A percentile compares a stretch with the other conserved stretches of the same genome.
Evolutionary conservation across 1,139 yeast species (phyloP).

Genomic region (Nematodospora anomalae): DNA sequence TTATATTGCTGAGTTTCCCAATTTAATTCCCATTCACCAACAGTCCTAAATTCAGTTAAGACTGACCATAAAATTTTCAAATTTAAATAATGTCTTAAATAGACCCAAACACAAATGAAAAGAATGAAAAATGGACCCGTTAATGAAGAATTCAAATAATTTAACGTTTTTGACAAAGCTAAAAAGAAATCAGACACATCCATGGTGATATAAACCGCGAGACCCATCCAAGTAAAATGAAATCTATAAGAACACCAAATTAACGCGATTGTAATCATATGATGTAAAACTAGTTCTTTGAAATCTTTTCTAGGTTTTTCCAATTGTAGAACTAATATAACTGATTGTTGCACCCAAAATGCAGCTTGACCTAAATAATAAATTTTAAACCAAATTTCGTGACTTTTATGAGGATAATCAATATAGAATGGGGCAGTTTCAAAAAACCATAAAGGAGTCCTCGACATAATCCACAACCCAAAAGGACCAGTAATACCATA

Average conservation of each 20-base stretch:
- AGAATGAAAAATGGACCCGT: constrained; percentile 66
- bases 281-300: constrained; percentile 88
- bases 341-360: constrained; percentile 95
- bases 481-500: constrained; percentile 80
- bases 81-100: constrained; percentile 84
- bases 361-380: constrained; percentile 93
- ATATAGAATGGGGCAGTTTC: constrained; percentile 78
- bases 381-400: constrained; percentile 67
- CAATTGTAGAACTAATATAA: constrained; percentile 74
- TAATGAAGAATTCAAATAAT: constrained; percentile 69
- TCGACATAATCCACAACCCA: constrained; percentile 86
- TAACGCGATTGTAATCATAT: constrained; percentile 83
- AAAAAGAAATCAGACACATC: constrained; percentile 91
- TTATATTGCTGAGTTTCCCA: constrained; percentile 95
- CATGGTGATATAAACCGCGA: constrained; percentile 90
- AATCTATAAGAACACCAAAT: constrained; percentile 90
- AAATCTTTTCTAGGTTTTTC: constrained; percentile 96
- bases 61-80: constrained; percentile 82
- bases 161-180: constrained; percentile 78
- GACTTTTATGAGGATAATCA: constrained; percentile 80
- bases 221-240: constrained; percentile 95
- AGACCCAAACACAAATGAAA: constrained; percentile 77
- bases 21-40: constrained; percentile 77
- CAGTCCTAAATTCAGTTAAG: constrained; percentile 79
- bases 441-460: constrained; percentile 85